Evolutionary conservation across 1,139 yeast genomes (phyloP), one percentile per base, ranked within the genome.

Genomic region (Lodderomyces pseudojiufengensis): DNA sequence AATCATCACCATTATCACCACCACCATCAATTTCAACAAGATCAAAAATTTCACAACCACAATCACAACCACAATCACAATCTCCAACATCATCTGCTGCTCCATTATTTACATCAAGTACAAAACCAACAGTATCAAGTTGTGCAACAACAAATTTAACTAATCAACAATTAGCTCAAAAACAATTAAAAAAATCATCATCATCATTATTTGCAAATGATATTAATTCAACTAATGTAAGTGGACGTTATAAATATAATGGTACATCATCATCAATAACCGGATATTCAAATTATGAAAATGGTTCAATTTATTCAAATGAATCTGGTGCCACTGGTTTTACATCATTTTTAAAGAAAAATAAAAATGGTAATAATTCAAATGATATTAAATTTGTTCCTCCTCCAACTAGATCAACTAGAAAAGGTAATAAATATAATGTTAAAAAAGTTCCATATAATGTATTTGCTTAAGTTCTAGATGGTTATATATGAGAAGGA

Each of bases 381-480:
- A 24, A 37, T 43, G 38, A 35, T 32, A 27, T 35, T 13, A 40
- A 39, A 24, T 45, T 29, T 52, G 51, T 42, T 36, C 56, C 36
- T 45, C 55, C 50, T 29, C 36, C 41, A 18, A 48, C 46, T 29
- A 52, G 53, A 42, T 41, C 38, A 21, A 41, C 46, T 5, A 50
- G 47, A 31, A 51, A 49, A 33, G 51, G 47, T 25, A 54, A 55
- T 42, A 64, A 63, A 46, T 63, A 63, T 41, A 50, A 54, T 32
- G 62, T 63, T 24, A 54, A 55, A 32, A 51, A 55, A 29, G 55
- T 54, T 27, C 63, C 66, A 11, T 60, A 61, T 46, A 52, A 55
- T 38, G 46, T 58, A 5, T 57, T 56, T 47, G 50, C 57, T 28
- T 36, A 28, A 47, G 27, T 25, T 13, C 24, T 5, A 27, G 9